Base-by-base conservation (phyloP, 192 early-diverging fungal species). In the Dissophora globulifera region DNA sequence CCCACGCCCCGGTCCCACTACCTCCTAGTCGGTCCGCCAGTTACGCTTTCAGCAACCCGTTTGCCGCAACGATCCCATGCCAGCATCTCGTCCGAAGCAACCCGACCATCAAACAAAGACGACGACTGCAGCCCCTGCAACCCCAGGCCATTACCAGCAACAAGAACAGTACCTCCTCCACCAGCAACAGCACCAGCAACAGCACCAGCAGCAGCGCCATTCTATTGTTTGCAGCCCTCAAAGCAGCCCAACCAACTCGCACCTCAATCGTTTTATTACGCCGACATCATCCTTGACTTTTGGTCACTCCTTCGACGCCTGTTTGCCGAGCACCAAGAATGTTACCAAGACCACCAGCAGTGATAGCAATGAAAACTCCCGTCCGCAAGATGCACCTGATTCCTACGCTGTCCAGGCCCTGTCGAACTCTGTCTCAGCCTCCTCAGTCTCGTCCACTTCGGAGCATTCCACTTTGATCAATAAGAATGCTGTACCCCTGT, bases 191-290 rank as follows among this genome's bases (percentile, higher is more conserved):
- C 31, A 58, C 23, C 27, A 57, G 9, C 48, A 31, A 15, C 57
- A 69, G 47, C 43, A 52, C 11, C 60, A 53, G 23, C 62, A 42
- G 54, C 45, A 32, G 23, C 51, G 30, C 43, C 55, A 64, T n/a
- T 63, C 62, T 19, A 35, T 62, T 22, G 71, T 76, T 20, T 58
- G 58, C 35, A 65, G 72, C 29, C 72, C 72, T n/a, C 59, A 55
- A 13, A 60, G 59, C 42, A 76, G 72, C 40, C 72, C 72, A 6
- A 48, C 63, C 32, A 62, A 31, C 55, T 31, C 46, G 22, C 52
- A 51, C 38, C 46, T 50, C 29, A 45, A 47, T 50, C 72, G 72
- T 10, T 76, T 76, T 27, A 61, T 30, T 22, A 43, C 57, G 15
- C 61, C 52, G 9, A 31, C 50, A 40, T 52, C 58, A 11, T 62